Evolutionary conservation across 441 rosid species (phyloP), one percentile per base, ranked within the genome.

Genomic region (Populus tomentosa): DNA sequence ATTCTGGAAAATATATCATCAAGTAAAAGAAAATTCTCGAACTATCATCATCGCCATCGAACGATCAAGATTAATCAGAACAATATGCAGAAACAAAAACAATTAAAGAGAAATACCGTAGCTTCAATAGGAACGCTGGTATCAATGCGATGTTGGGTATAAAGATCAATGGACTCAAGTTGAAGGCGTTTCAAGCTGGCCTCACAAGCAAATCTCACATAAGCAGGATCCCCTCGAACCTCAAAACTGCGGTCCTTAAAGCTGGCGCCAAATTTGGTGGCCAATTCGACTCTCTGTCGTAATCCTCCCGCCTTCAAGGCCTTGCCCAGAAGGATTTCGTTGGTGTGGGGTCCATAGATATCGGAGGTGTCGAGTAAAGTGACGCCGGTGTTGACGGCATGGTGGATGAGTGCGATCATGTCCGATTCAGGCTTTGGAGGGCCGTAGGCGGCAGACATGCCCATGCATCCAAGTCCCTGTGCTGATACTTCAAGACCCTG

Each of bases 311-410:
- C 85, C 76, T 86, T 84, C 42, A 84, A 38, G 69, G 90, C 91
- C 89, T 85, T 85, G 40, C 86, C 86, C 6, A 90, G 82, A 62
- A 89, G 92, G 72, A 88, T 33, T 71, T 92, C 94, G 35, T 88
- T 90, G 70, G 91, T 83, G 70, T 84, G 72, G 4, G 92, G 92
- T 6, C 93, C 90, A 46, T 87, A 90, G 10, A 80, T 0, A 35
- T 92, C 92, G 4, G 91, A 77, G 50, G 97, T 89, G 73, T 92
- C 97, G 5, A 92, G 86, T 63, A 90, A 87, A 69, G 94, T 89
- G 79, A 92, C 75, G 69, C 94, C 91, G 71, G 80, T 33, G 74
- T 75, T 0, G 77, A 89, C 65, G 38, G 92, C 91, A 40, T 86
- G 89, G 78, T 83, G 89, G 74, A 90, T 73, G 68, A 90, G 87